A percentile compares a stretch with the other conserved stretches of the same genome.
Conservation (phyloP, 441 rosid species). For the Viola pubescens region DNA sequence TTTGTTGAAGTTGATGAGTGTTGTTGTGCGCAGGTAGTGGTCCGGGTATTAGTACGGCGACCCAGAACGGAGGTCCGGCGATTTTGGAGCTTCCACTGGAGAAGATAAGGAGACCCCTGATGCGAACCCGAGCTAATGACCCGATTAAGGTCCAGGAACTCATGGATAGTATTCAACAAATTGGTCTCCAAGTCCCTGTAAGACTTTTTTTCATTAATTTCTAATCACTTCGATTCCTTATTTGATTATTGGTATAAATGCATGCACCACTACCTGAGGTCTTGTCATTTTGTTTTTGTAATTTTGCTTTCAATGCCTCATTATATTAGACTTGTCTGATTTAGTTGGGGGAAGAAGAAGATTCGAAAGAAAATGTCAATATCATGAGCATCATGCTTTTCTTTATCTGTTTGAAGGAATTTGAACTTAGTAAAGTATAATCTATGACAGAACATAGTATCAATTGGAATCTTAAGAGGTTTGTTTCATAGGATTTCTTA, state of each 20-base stretch:
- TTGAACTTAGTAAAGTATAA: too few relatives aligned
- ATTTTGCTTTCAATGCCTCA: neutral
- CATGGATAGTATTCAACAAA: constrained; percentile 69
- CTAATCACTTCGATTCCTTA: neutral
- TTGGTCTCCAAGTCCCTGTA: constrained; percentile 97
- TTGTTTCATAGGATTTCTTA: too few relatives aligned
- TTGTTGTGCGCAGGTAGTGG: constrained; percentile 51
- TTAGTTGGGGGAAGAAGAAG: too few relatives aligned
- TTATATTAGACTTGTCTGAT: neutral
- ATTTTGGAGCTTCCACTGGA: constrained; percentile 63
- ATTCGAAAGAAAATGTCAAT: too few relatives aligned
- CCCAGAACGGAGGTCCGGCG: constrained; percentile 45
- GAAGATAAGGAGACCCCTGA: constrained; percentile 69
- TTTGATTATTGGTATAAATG: too few relatives aligned
- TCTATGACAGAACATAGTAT: too few relatives aligned
- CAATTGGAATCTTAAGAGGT: too few relatives aligned
- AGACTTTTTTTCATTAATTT: neutral
- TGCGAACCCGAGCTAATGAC: constrained; percentile 83
- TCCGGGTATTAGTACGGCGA: constrained; percentile 16
- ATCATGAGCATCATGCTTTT: too few relatives aligned
- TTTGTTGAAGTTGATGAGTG: constrained; percentile 11
- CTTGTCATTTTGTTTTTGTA: neutral
- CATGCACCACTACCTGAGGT: neutral
- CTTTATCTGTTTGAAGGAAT: too few relatives aligned
- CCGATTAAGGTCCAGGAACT: constrained; percentile 70